phyloP scores from a whole-genome alignment of 2,329 filamentous ascomycete species.

The Fulvia fulva region DNA sequence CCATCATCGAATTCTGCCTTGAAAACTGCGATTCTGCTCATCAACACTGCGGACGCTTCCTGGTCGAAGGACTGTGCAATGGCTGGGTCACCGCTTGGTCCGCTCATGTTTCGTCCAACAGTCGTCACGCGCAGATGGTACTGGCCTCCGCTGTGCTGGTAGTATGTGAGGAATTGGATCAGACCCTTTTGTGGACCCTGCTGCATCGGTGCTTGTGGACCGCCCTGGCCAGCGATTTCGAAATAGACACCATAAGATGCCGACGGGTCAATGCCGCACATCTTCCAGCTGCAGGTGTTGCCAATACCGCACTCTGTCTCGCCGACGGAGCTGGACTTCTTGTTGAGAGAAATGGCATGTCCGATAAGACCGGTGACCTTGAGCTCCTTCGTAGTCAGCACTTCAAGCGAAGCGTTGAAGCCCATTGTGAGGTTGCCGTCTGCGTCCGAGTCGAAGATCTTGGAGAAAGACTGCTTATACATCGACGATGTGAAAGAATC shows the following conservation, averaged over 20 bases:
- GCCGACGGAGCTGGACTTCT: slow-evolving; percentile 93
- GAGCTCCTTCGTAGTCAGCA: slow-evolving; percentile 93
- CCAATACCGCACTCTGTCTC: slow-evolving; percentile 98
- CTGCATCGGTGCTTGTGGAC: slow-evolving; percentile 69
- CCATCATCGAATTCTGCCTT: slow-evolving; percentile 98
- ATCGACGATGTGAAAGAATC: slow-evolving; percentile 98
- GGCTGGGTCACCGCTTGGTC: slow-evolving; percentile 87
- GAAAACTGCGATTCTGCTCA: slow-evolving; percentile 99
- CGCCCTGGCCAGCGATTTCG: slow-evolving; percentile 91
- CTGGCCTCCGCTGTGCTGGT: slow-evolving; percentile 93
- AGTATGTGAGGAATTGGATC: slow-evolving; percentile 98
- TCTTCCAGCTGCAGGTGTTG: slow-evolving; percentile 99
- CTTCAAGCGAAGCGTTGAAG: slow-evolving; percentile 94
- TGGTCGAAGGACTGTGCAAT: slow-evolving; percentile 98
- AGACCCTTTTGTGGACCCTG: slow-evolving; percentile 87
- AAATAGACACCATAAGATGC: slow-evolving; percentile 97
- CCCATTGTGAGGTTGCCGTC: slow-evolving; percentile 96
- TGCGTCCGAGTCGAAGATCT: slow-evolving; percentile 94
- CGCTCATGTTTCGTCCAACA: slow-evolving; percentile 83
- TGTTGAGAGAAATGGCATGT: slow-evolving; percentile 93
- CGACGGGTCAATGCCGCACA: slow-evolving; percentile 94
- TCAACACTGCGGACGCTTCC: slow-evolving; percentile 92
- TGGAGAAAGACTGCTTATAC: slow-evolving; percentile 98
- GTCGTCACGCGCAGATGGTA: slow-evolving; percentile 96
- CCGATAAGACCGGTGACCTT: slow-evolving; percentile 98